phyloP scores from a whole-genome alignment of 345 rosid genomes.

The Iberis pinnata region DNA sequence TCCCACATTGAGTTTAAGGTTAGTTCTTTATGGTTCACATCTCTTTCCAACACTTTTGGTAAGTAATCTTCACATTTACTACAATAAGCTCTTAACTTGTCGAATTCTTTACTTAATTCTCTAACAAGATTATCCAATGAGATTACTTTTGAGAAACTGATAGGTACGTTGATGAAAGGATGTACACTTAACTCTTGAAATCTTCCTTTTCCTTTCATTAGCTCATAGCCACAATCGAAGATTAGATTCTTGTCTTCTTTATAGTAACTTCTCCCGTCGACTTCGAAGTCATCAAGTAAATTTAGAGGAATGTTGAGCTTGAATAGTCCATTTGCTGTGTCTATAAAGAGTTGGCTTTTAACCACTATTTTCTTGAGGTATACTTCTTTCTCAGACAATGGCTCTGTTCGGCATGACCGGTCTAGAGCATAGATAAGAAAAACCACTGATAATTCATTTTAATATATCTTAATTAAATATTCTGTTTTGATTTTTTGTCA shows the following conservation, averaged over 20 bases:
- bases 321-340: constrained; percentile 78
- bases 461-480: no score
- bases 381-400: constrained; percentile 50
- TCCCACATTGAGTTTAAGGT: constrained; percentile 90
- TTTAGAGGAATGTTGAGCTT: constrained; percentile 51
- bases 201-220: constrained; percentile 74
- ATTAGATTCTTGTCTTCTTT: constrained; percentile 48
- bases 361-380: constrained; percentile 54
- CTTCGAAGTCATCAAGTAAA: constrained; percentile 23
- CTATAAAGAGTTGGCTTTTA: constrained; percentile 55
- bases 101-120: constrained; percentile 48
- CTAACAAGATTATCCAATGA: constrained; percentile 59
- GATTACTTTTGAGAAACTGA: constrained; percentile 30
- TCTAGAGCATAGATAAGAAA: constrained; percentile 15
- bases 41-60: constrained; percentile 57
- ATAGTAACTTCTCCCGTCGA: constrained; percentile 21
- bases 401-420: constrained; percentile 31
- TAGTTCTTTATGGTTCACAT: constrained; percentile 44
- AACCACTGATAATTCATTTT: no score
- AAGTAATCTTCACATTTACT: constrained; percentile 53
- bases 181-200: constrained; percentile 59
- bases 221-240: constrained; percentile 71
- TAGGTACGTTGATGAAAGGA: constrained; percentile 46
- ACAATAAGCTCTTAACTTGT: constrained; percentile 47
- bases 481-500: no score